These are phyloP conservation scores for Parastagonospora avenae DNA, from an alignment of 2,329 filamentous ascomycete genomes.

Conservation along the genomic window DNA sequence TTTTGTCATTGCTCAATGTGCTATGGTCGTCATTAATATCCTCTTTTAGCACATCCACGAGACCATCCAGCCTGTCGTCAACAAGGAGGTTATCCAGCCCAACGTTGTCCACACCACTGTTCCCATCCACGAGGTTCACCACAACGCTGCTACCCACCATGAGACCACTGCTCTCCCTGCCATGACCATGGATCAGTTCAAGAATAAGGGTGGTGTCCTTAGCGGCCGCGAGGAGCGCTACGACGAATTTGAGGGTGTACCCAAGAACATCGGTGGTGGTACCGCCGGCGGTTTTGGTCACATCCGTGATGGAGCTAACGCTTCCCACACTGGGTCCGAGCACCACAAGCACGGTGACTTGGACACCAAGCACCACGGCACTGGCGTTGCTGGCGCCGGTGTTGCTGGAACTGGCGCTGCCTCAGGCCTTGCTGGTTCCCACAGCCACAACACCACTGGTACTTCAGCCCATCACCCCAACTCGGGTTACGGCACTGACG, in stretches of 20 bases:
- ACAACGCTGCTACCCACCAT: conserved; percentile 70
- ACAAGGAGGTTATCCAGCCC: conserved; percentile 71
- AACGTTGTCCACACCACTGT: conserved; percentile 73
- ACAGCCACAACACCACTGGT: conserved; percentile 2
- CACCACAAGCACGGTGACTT: conserved; percentile 25
- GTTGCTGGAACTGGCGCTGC: conserved; percentile 6
- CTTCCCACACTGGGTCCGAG: conserved; percentile 7
- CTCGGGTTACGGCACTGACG: conserved; percentile 1
- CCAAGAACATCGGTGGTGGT: conserved; percentile 53
- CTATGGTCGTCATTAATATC: conserved; percentile 8
- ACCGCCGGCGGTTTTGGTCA: conserved; percentile 19
- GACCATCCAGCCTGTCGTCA: conserved; percentile 71
- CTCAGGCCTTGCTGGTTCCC: conserved; percentile 8
- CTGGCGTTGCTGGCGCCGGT: conserved; percentile 3
- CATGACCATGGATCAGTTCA: conserved; percentile 69
- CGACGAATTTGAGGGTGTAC: conserved; percentile 67
- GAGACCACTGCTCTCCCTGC: conserved; percentile 66
- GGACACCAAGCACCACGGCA: conserved; percentile 12
- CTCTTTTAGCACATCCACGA: conserved; percentile 64
- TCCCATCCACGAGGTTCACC: conserved; percentile 74
- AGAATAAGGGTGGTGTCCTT: conserved; percentile 59
- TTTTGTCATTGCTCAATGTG: not conserved
- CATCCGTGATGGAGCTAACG: conserved; percentile 18
- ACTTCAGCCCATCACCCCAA: too few species aligned
- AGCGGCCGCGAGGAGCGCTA: conserved; percentile 61